Conservation (phyloP, 2,329 filamentous ascomycete genomes). For the Xylariaceae sp. region DNA sequence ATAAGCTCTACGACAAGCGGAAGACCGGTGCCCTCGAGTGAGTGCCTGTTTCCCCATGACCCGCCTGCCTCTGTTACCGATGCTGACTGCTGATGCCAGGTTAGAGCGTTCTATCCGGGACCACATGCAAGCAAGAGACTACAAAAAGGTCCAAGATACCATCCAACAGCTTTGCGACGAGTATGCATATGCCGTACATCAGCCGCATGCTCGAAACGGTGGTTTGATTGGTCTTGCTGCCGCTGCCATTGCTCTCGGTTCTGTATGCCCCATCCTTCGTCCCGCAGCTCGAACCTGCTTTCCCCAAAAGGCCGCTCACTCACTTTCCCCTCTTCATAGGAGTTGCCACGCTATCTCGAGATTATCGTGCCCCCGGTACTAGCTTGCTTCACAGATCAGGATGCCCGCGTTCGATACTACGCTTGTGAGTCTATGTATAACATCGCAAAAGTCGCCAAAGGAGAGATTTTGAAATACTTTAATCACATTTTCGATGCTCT, state of each 20-base stretch:
- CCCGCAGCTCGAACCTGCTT: too few relatives aligned
- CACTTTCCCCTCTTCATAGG: conserved; percentile 55
- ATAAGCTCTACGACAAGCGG: conserved; percentile 98
- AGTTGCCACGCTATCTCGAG: conserved; percentile 85
- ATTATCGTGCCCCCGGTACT: conserved; percentile 95
- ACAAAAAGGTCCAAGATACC: conserved; percentile 76
- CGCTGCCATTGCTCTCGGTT: conserved; percentile 89
- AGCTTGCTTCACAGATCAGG: conserved; percentile 96
- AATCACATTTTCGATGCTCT: conserved; percentile 97
- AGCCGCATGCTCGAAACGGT: conserved; percentile 93
- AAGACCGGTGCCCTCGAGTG: conserved; percentile 97
- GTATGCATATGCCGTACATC: conserved; percentile 94
- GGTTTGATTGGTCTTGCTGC: conserved; percentile 93
- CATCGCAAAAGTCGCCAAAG: conserved; percentile 98
- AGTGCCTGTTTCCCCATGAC: conserved; percentile 26
- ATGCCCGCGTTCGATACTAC: conserved; percentile 95
- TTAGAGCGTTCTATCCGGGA: conserved; percentile 90
- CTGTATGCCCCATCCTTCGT: conserved; percentile 57
- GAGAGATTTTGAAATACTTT: conserved; percentile 94
- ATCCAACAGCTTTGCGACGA: conserved; percentile 97
- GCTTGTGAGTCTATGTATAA: conserved; percentile 99
- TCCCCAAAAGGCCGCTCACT: too few relatives aligned
- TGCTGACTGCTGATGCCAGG: conserved; percentile 40
- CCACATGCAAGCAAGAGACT: conserved; percentile 70
- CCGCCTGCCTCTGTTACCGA: not conserved